Evolutionary conservation across 176 grass and related monocot species (phyloP), one percentile per base, ranked within the genome.

Genomic region (Juncus effusus): DNA sequence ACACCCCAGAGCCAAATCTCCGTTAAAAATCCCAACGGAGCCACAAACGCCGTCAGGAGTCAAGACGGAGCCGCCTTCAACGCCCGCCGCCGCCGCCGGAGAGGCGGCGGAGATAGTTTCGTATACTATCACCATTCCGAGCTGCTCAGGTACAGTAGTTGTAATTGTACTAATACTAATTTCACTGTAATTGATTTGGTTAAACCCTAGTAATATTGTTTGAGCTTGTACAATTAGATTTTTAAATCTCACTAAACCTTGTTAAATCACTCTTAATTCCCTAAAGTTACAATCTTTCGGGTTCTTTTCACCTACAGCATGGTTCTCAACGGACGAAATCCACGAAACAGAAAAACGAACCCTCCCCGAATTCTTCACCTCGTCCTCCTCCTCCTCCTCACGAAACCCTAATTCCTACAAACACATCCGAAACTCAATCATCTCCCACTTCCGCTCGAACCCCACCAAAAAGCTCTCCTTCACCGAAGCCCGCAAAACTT

Each of bases 281-380:
- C 67, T 54, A 11, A n/a, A 4, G 66, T 14, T 7, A 53, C 3
- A 10, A 10, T 62, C 11, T 40, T 67, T 65, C 3, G 6, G 4
- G 44, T 10, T 35, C 47, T 39, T 65, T 40, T 54, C 61, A 52
- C 13, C 61, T 7, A 69, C 67, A 97, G 94, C 54, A 47, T 97
- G 88, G 94, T 97, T 97, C 83, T 92, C 85, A 10, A 92, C 77
- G 56, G 83, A 82, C 14, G 39, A 75, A 59, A 89, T 97, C 60
- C 78, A 91, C 80, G 85, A 89, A 58, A 89, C 94, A 7, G 94
- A 97, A 85, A 83, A 80, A 59, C 77, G 80, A 61, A 72, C 92
- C 40, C 61, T 97, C 11, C 85, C 94, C 3, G 85, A 97, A 67
- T 97, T 97, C 78, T 97, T 97, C 72, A 77, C 81, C n/a, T 77